Evolutionary conservation across 352 stramenopile genomes (phyloP), one percentile per base, ranked within the genome.

Genomic region (Pythium dissotocum): DNA sequence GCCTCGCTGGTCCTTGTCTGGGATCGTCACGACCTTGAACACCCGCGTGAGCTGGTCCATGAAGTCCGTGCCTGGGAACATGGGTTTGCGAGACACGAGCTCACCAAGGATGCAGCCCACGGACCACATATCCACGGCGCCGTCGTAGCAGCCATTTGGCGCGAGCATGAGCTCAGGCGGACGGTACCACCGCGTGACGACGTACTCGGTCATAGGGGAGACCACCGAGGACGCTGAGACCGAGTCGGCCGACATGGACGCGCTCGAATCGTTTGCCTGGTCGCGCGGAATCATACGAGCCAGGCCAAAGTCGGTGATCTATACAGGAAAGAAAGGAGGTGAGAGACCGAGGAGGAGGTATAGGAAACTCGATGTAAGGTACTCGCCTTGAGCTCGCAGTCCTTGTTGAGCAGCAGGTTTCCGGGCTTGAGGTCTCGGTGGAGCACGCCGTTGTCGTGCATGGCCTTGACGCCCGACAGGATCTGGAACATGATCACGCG

Each of bases 291-390:
- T 91, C 87, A 90, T 93, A 0, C 95, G 82, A 9, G 93, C 92
- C 0, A 98, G 81, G 1, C 95, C 95, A 82, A 98, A 98, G 75
- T 98, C 95, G 7, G 93, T 98, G 70, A 98, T 97, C 71, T 87
- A 55, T 14, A 60, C 21, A 16, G 36, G 7, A 16, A 44, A 16
- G 12, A 12, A 12, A 44, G 36, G 16, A 16, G 6, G 36, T 44
- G 6, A 44, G 36, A 16, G 36, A 16, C 16, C 7, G 36, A 4
- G 36, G 7, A 44, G 2, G 36, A 16, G 8, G 21, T 44, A 44
- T 3, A 44, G 2, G 36, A 12, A 10, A 44, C 21, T 36, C 18
- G 21, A 24, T 24, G 21, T 21, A 12, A 30, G 21, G 28, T 24
- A 13, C 26, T 58, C 63, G 78, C 76, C 72, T 93, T 94, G 55